Conservation (phyloP, 2,329 filamentous ascomycete species). For the Fusarium chlamydosporum region DNA sequence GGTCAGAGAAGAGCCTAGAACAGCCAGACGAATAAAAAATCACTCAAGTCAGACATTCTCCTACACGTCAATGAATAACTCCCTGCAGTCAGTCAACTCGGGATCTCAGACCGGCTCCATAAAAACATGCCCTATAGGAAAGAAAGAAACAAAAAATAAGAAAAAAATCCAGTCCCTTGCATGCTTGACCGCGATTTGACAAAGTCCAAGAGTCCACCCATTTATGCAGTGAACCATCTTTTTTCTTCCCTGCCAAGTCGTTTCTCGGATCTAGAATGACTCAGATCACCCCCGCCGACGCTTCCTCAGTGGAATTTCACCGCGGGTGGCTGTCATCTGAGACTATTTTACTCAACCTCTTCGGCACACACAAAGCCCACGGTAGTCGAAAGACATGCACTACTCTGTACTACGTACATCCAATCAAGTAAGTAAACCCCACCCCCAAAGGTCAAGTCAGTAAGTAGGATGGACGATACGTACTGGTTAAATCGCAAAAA, state of each 20-base stretch:
- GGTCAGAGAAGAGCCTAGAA: constrained; percentile 23
- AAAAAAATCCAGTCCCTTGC: constrained; percentile 8
- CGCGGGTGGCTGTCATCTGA: constrained; percentile 14
- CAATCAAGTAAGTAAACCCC: background rate
- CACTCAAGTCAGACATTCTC: constrained; percentile 18
- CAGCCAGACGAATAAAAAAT: constrained; percentile 4
- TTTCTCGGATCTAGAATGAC: constrained; percentile 32
- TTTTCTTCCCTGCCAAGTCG: constrained; percentile 22
- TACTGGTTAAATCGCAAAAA: constrained; percentile 17
- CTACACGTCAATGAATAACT: constrained; percentile 14
- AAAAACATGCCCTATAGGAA: constrained; percentile 9
- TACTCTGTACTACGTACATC: too few relatives aligned
- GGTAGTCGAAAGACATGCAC: constrained; percentile 7
- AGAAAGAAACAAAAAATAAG: constrained; percentile 17
- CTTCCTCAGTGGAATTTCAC: background rate
- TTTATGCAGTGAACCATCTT: constrained; percentile 21
- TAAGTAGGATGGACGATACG: background rate
- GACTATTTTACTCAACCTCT: constrained; percentile 24
- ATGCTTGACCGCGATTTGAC: constrained; percentile 36
- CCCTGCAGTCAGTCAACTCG: constrained; percentile 20
- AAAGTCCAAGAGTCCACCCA: constrained; percentile 10
- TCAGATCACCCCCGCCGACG: constrained; percentile 17
- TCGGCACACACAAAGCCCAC: constrained; percentile 11
- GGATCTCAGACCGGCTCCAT: constrained; percentile 3
- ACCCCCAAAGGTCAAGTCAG: background rate